These are phyloP conservation scores for Vitis cinerea DNA, from an alignment of 164 flowering plant genomes.

Conservation along the genomic window DNA sequence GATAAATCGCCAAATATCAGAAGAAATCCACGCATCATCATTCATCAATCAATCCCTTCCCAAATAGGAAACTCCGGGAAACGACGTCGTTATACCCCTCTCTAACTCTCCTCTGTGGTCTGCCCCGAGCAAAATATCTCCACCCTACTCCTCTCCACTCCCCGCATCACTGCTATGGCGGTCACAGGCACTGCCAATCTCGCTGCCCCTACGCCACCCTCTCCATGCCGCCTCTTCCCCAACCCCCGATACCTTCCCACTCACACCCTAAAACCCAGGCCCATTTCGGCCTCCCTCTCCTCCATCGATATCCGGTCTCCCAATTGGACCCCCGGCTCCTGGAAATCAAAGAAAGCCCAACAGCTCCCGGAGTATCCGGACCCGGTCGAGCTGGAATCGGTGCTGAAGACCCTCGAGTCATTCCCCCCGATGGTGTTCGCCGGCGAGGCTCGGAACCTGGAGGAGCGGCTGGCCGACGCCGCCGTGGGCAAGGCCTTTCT, in stretches of 20 bases:
- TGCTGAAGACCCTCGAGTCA: conserved; percentile 23
- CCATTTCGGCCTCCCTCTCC: background rate
- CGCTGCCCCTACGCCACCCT: conserved; percentile 11
- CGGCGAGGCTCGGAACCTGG: conserved; percentile 51
- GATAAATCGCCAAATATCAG: too few relatives aligned
- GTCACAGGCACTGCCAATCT: conserved; percentile 13
- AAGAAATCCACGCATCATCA: too few relatives aligned
- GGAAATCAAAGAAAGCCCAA: conserved; percentile 23
- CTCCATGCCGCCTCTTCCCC: conserved; percentile 6
- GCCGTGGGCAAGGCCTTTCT: conserved; percentile 51
- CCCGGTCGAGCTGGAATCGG: conserved; percentile 30
- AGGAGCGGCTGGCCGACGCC: conserved; percentile 43
- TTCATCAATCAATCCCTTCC: too few relatives aligned
- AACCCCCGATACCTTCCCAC: conserved; percentile 3
- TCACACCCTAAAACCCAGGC: conserved; percentile 6
- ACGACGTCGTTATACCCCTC: too few relatives aligned
- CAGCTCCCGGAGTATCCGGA: conserved; percentile 33
- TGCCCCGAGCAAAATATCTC: too few relatives aligned
- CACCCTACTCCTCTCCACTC: too few relatives aligned
- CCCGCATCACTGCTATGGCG: conserved; percentile 7
- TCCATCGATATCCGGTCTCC: background rate
- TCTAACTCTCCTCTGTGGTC: too few relatives aligned
- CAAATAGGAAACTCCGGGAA: too few relatives aligned
- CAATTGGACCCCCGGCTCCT: conserved; percentile 23
- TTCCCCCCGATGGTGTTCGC: conserved; percentile 54